phyloP scores from a whole-genome alignment of 495 filamentous ascomycete genomes.

The Penicillium chermesinum region DNA sequence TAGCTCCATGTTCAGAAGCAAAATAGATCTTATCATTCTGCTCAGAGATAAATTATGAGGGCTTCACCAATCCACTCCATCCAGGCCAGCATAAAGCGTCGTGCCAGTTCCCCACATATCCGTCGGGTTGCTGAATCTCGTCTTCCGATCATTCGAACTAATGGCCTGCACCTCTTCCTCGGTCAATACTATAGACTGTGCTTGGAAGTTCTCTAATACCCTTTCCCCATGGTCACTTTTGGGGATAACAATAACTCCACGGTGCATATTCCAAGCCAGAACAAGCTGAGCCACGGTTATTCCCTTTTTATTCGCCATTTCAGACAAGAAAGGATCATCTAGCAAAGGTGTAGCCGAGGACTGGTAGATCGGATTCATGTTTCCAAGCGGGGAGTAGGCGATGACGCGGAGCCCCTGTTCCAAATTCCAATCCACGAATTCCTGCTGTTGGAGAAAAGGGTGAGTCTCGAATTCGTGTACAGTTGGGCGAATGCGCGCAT shows the following conservation, averaged over 20 bases:
- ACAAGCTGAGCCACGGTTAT: slow-evolving; percentile 38
- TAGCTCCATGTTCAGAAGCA: background rate
- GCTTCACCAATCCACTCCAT: no score
- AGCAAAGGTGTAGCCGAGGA: slow-evolving; percentile 34
- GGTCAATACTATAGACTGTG: no score
- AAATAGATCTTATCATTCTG: no score
- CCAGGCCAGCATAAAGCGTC: no score
- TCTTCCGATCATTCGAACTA: no score
- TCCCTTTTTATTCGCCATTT: slow-evolving; percentile 34
- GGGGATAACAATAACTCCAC: slow-evolving; percentile 44
- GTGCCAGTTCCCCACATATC: no score
- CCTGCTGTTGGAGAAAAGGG: slow-evolving; percentile 55
- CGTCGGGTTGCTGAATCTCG: no score
- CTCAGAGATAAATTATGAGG: no score
- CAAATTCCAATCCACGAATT: slow-evolving; percentile 43
- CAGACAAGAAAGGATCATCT: slow-evolving; percentile 24
- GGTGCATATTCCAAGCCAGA: slow-evolving; percentile 46
- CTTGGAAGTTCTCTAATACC: no score
- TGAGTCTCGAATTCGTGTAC: slow-evolving; percentile 59
- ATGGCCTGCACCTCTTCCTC: no score
- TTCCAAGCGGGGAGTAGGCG: slow-evolving; percentile 57
- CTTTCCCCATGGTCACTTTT: no score
- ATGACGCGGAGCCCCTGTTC: slow-evolving; percentile 50
- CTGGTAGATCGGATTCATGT: no score
- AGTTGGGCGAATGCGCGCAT: slow-evolving; percentile 40